Conservation (phyloP, 129 eudicot genomes). For the Ambrosia artemisiifolia region DNA sequence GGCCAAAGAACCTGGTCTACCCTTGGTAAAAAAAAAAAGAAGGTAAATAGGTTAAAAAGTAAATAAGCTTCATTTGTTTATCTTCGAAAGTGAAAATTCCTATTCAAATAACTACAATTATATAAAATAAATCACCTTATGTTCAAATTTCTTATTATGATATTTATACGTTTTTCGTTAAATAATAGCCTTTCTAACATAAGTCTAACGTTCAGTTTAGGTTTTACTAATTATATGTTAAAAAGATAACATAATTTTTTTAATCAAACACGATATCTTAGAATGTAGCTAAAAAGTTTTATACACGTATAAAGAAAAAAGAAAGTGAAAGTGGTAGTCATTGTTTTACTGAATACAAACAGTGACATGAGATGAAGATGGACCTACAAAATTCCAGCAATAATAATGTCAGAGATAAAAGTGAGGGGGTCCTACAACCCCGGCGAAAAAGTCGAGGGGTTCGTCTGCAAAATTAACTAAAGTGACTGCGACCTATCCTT, state of each 20-base stretch:
- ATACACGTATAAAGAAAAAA: neutral
- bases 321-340: neutral
- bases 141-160: too few relatives aligned
- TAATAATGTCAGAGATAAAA: conserved; percentile 3
- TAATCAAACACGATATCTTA: too few relatives aligned
- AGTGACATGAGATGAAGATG: conserved; percentile 9
- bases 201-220: too few relatives aligned
- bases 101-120: too few relatives aligned
- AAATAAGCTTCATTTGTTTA: neutral
- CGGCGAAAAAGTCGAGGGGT: conserved; percentile 32
- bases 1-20: neutral
- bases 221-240: too few relatives aligned
- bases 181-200: too few relatives aligned
- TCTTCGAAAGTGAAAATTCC: neutral
- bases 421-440: conserved; percentile 10
- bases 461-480: conserved; percentile 28
- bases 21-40: conserved; percentile 6
- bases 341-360: neutral
- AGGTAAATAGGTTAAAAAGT: neutral
- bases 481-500: conserved; percentile 33
- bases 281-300: neutral
- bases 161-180: too few relatives aligned
- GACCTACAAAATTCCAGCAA: conserved; percentile 18
- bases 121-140: too few relatives aligned
- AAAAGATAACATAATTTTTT: too few relatives aligned